phyloP scores from a whole-genome alignment of 2,329 filamentous ascomycete genomes.

The Tolypocladium nubicola region DNA sequence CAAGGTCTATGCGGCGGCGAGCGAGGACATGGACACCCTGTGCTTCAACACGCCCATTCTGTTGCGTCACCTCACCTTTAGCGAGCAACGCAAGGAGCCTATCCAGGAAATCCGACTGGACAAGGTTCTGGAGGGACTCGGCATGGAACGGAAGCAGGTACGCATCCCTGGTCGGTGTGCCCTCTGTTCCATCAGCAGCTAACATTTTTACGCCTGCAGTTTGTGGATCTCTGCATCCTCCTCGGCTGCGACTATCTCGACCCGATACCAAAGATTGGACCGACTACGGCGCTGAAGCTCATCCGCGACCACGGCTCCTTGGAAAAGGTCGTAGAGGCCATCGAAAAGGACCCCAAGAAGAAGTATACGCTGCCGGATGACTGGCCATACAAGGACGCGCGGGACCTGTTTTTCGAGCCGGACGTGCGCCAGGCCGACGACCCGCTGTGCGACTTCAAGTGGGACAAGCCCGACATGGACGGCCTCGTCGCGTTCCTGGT shows the following conservation, averaged over 20 bases:
- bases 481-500: constrained; percentile 85
- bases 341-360: constrained; percentile 64
- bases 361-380: constrained; percentile 88
- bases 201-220: constrained; percentile 39
- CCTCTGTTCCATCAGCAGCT: not conserved
- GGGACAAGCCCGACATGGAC: constrained; percentile 87
- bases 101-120: constrained; percentile 91
- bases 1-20: constrained; percentile 94
- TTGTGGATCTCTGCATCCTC: constrained; percentile 95
- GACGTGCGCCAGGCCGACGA: constrained; percentile 79
- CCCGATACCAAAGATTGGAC: constrained; percentile 88
- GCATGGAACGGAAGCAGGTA: constrained; percentile 82
- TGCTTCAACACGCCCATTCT: constrained; percentile 91
- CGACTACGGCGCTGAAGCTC: constrained; percentile 81
- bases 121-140: constrained; percentile 74
- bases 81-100: constrained; percentile 93
- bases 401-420: constrained; percentile 82
- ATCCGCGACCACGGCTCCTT: constrained; percentile 86
- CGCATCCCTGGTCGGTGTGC: constrained; percentile 5
- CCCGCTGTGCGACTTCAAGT: constrained; percentile 90
- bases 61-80: constrained; percentile 87
- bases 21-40: constrained; percentile 97
- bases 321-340: constrained; percentile 74
- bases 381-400: constrained; percentile 90
- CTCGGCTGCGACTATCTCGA: constrained; percentile 97